Conservation (phyloP, 2,329 filamentous ascomycete genomes). For the Macroventuria anomochaeta region DNA sequence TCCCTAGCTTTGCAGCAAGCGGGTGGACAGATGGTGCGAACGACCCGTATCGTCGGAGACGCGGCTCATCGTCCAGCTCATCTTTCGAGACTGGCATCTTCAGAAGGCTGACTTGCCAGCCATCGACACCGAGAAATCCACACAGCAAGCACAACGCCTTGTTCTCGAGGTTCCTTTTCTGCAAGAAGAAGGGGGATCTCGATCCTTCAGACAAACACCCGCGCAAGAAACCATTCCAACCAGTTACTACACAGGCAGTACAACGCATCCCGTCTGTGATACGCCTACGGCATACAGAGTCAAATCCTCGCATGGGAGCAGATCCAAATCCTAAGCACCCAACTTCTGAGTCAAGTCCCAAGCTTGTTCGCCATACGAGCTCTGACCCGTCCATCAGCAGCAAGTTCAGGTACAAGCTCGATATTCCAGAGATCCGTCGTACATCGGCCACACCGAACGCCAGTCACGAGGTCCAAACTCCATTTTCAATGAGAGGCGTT, state of each 20-base stretch:
- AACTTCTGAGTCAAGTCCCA: too few species aligned
- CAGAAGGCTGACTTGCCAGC: background rate
- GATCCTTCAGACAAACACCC: background rate
- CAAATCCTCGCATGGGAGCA: too few species aligned
- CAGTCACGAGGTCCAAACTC: background rate
- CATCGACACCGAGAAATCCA: background rate
- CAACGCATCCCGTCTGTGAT: background rate
- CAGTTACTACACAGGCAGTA: background rate
- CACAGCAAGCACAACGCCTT: background rate
- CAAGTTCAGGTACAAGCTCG: background rate
- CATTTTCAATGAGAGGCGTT: too few species aligned
- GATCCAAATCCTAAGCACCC: too few species aligned
- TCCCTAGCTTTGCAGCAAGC: background rate
- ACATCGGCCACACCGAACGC: background rate
- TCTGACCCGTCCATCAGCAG: background rate
- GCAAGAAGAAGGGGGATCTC: background rate
- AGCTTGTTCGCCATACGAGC: too few species aligned
- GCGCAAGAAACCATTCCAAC: background rate
- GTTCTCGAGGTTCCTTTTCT: background rate
- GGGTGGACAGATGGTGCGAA: background rate
- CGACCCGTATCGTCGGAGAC: background rate
- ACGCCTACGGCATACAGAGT: too few species aligned
- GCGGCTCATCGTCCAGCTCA: background rate
- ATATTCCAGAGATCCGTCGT: background rate
- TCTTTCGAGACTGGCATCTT: background rate